Percentiles rank a stretch among this genome's conserved stretches.
phyloP scores from a whole-genome alignment of 371 early-diverging fungal genomes.

The Phascolomyces articulosus region DNA sequence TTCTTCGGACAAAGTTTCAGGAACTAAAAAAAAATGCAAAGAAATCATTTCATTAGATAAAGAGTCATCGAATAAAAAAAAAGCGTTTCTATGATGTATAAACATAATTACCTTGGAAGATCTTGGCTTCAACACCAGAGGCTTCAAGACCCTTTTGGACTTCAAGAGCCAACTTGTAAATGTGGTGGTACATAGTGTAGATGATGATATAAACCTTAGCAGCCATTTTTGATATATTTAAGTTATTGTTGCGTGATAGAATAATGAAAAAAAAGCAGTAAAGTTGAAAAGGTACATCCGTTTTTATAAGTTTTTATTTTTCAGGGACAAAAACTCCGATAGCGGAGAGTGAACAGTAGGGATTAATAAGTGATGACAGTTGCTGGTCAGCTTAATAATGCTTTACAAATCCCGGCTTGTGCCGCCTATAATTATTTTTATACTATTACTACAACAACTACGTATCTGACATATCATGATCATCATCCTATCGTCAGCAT shows the following conservation, averaged over 20 bases:
- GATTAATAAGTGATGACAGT: no score
- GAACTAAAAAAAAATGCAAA: constrained; percentile 20
- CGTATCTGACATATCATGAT: no score
- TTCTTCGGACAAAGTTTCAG: constrained; percentile 69
- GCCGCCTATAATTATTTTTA: no score
- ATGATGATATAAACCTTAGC: constrained; percentile 46
- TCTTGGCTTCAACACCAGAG: constrained; percentile 60
- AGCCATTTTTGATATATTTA: constrained; percentile 21
- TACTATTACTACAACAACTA: no score
- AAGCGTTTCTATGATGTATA: not conserved
- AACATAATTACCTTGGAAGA: constrained; percentile 51
- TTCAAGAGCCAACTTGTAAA: constrained; percentile 56
- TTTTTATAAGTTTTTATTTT: not conserved
- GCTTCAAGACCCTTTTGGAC: constrained; percentile 65
- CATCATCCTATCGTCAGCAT: no score
- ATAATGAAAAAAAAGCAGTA: not conserved
- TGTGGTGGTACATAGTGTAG: constrained; percentile 62
- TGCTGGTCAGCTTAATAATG: not conserved
- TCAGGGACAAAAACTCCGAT: not conserved
- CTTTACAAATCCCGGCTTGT: not conserved
- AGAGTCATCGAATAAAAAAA: not conserved
- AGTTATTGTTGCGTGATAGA: not conserved
- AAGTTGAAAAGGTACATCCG: not conserved
- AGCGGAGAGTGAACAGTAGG: not conserved
- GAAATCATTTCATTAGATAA: not conserved